These are phyloP conservation scores for Penicillium sp. DNA, from an alignment of 2,329 filamentous ascomycete genomes.

Conservation along the genomic window DNA sequence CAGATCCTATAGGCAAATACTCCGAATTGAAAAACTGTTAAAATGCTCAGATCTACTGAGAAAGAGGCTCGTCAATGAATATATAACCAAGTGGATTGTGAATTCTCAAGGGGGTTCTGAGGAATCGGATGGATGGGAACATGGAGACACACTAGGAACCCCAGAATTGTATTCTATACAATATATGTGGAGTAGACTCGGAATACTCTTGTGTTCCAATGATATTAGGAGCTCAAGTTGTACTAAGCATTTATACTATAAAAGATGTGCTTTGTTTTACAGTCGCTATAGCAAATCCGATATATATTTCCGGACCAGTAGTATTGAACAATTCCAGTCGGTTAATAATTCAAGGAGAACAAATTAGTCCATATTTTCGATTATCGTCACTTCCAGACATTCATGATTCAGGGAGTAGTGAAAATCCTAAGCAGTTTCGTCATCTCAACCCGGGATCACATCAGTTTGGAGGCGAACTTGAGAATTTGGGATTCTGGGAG, in stretches of 20 bases:
- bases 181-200: not conserved
- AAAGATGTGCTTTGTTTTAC: not conserved
- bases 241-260: not conserved
- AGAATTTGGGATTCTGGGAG: not conserved
- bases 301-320: not conserved
- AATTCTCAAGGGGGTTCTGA: not conserved
- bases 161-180: not conserved
- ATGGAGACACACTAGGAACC: not conserved
- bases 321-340: not conserved
- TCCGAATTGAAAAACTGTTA: not conserved
- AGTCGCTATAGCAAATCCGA: not conserved
- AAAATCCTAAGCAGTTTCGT: constrained; percentile 13
- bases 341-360: not conserved
- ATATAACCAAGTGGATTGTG: not conserved
- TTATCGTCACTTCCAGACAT: not conserved
- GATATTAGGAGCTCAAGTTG: not conserved
- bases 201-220: not conserved
- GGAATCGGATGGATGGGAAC: not conserved
- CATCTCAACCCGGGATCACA: constrained; percentile 19
- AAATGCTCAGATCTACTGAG: not conserved
- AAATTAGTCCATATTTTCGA: not conserved
- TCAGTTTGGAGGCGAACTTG: constrained; percentile 8
- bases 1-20: not conserved
- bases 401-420: constrained; percentile 1
- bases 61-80: not conserved